Evolutionary conservation across 768 basidiomycete species (phyloP), one percentile per base, ranked within the genome.

Genomic region (Cystoderma amianthinum): DNA sequence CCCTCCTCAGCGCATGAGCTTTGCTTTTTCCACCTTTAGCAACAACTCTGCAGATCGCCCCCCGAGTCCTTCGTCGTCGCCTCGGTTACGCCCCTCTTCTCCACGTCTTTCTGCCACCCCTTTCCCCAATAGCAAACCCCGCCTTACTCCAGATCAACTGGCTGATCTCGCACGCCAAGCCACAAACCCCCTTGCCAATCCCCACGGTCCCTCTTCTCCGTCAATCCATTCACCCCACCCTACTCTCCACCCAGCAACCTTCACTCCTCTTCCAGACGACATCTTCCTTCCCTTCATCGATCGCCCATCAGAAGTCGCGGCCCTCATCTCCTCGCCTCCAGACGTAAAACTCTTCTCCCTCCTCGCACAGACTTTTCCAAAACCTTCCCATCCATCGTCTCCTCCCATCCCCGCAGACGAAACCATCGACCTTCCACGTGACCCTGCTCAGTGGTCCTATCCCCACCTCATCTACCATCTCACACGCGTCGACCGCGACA

Each of bases 271-370:
- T 1, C 84, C 85, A 4, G 77, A 79, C 16, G 80, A 87, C 45
- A 76, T 88, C 21, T 82, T 80, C 49, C 76, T 96, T 11, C 92
- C 92, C 1, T 96, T 92, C 62, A 72, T 94, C 47, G 83, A 94
- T 48, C 80, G 92, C 15, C 74, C 88, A 0, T 61, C 66, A 0
- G 92, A 96, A 53, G 89, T 94, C 1, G 48, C 72, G 3, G 63
- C 75, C 6, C 71, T 96, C 20, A 75, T 93, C 43, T 67, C 72
- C 16, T 69, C 63, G 10, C 77, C 70, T 2, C 86, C 80, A 3
- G 85, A 82, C 42, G 73, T 72, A 45, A 82, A 80, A 45, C 66
- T 92, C 2, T 81, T 90, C 45, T 69, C 81, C 4, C 73, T 90
- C 15, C 72, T 91, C 20, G 71, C 77, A 0, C 83, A 90, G 59